Evolutionary conservation across 1,284 basidiomycete genomes (phyloP).

Genomic region (Ceratobasidium sp.): DNA sequence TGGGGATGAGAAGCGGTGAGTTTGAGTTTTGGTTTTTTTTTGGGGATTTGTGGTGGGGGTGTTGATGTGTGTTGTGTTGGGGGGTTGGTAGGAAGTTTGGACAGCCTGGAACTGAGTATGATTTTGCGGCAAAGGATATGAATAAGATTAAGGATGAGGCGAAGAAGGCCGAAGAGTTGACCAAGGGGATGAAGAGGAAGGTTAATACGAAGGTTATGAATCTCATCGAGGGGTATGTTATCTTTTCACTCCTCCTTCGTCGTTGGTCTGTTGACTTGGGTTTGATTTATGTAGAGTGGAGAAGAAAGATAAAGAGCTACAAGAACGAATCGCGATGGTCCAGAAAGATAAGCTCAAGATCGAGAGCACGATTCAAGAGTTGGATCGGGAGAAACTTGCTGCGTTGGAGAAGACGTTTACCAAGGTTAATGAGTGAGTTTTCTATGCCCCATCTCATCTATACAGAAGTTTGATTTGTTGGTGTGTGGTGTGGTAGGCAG

Average conservation of each 20-base stretch:
- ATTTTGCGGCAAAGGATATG: constrained; percentile 85
- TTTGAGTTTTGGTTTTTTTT: constrained; percentile 48
- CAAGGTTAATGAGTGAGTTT: constrained; percentile 88
- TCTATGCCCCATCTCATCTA: constrained; percentile 37
- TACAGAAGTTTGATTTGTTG: too few species aligned
- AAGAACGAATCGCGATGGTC: constrained; percentile 91
- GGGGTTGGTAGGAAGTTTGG: constrained; percentile 74
- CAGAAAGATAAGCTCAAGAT: constrained; percentile 97
- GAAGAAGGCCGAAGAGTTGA: constrained; percentile 82
- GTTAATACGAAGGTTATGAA: constrained; percentile 96
- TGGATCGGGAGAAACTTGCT: constrained; percentile 95
- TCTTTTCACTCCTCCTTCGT: neutral
- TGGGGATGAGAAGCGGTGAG: constrained; percentile 84
- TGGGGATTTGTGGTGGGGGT: neutral
- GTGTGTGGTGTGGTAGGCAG: constrained; percentile 69
- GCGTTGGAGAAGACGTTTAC: constrained; percentile 95
- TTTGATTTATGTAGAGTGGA: constrained; percentile 76
- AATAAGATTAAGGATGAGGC: constrained; percentile 74
- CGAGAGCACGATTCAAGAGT: constrained; percentile 92
- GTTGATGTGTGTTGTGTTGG: neutral
- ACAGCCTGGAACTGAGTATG: constrained; percentile 84
- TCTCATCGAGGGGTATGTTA: constrained; percentile 91
- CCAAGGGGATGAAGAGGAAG: constrained; percentile 93
- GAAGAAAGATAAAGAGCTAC: constrained; percentile 90
- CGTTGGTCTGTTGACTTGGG: neutral